Conservation (phyloP, 345 rosid species). For the Garcia nutans region DNA sequence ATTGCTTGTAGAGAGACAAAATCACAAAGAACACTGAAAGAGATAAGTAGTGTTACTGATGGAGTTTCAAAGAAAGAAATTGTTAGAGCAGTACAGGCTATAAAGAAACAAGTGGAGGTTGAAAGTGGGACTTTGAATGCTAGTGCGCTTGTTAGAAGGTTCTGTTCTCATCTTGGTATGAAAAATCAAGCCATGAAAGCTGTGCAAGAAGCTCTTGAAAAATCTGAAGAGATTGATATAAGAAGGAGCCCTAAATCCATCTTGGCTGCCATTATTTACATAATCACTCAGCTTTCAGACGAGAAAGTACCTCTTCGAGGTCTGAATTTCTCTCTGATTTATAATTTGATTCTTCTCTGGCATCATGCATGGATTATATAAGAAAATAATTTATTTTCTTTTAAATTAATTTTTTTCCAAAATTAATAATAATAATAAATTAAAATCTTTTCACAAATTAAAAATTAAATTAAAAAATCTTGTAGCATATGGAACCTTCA, state of each 20-base stretch:
- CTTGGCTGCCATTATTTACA: slow-evolving; percentile 20
- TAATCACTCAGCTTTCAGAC: slow-evolving; percentile 22
- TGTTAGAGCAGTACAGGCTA: background rate
- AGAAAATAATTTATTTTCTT: too few relatives aligned
- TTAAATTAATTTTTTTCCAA: too few relatives aligned
- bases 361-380: too few relatives aligned
- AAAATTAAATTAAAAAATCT: too few relatives aligned
- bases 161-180: slow-evolving; percentile 24
- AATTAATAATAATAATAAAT: too few relatives aligned
- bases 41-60: background rate
- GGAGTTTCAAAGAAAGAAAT: slow-evolving; percentile 9
- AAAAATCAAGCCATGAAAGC: slow-evolving; percentile 13
- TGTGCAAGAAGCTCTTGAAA: slow-evolving; percentile 19
- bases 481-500: too few relatives aligned
- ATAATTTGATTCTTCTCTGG: too few relatives aligned
- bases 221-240: slow-evolving; percentile 17
- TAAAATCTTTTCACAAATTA: too few relatives aligned
- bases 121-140: background rate
- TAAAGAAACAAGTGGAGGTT: slow-evolving; percentile 10
- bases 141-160: slow-evolving; percentile 19
- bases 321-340: background rate
- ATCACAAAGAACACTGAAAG: slow-evolving; percentile 6
- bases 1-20: slow-evolving; percentile 21
- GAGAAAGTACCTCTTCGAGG: slow-evolving; percentile 17
- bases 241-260: slow-evolving; percentile 26